These are phyloP conservation scores for Rhododendron ferrugineum DNA, from an alignment of 148 eudicot species.

Conservation along the genomic window DNA sequence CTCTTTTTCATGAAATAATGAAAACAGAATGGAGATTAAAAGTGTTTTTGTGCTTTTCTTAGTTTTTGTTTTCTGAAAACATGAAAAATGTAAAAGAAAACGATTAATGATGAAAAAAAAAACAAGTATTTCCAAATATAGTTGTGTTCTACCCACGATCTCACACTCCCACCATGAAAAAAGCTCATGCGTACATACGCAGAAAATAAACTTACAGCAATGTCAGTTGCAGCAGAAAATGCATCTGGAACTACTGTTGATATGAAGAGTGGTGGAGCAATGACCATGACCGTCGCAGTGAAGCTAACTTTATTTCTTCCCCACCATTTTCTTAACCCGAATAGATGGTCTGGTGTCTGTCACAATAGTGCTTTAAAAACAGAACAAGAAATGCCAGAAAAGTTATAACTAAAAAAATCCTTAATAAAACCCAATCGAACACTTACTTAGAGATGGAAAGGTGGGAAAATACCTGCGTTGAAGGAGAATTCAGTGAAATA, in stretches of 20 bases:
- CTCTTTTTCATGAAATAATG: not conserved
- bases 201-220: constrained; percentile 37
- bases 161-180: not conserved
- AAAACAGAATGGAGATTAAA: not conserved
- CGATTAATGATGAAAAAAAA: not conserved
- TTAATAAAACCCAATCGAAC: not conserved
- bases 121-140: too few species aligned
- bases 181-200: not conserved
- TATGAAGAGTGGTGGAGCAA: constrained; percentile 47
- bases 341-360: constrained; percentile 23
- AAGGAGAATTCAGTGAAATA: constrained; percentile 14
- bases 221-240: constrained; percentile 55
- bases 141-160: not conserved
- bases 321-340: constrained; percentile 32
- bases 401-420: not conserved
- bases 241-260: constrained; percentile 50
- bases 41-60: not conserved
- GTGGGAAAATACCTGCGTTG: not conserved
- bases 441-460: not conserved
- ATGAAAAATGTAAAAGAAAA: not conserved
- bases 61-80: not conserved
- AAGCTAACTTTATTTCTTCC: constrained; percentile 23
- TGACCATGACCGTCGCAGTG: constrained; percentile 39
- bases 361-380: not conserved
- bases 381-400: not conserved